Conservation (phyloP, 371 early-diverging fungal species). For the Basidiobolus meristosporus region DNA sequence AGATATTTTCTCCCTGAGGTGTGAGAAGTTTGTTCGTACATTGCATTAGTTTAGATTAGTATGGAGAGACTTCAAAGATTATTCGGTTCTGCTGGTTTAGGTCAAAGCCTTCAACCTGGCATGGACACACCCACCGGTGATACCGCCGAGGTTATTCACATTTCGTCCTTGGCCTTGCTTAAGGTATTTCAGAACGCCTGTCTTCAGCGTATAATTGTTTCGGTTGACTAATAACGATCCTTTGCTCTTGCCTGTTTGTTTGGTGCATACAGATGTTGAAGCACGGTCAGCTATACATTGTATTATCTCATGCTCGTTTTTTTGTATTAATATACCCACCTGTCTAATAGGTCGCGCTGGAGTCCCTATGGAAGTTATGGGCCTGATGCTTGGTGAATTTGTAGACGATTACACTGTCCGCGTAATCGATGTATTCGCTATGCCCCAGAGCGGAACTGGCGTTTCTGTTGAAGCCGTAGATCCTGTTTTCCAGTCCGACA, state of each 20-base stretch:
- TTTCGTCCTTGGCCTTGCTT: conserved; percentile 95
- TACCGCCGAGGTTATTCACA: conserved; percentile 98
- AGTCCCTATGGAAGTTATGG: conserved; percentile 99
- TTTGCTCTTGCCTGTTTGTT: background rate
- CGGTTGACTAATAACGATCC: background rate
- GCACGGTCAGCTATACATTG: conserved; percentile 35
- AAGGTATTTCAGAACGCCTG: conserved; percentile 46
- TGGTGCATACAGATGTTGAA: conserved; percentile 51
- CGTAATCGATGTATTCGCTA: conserved; percentile 99
- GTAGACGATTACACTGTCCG: conserved; percentile 99
- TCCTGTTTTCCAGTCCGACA: conserved; percentile 99
- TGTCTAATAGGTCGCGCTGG: conserved; percentile 84
- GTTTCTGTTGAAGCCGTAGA: conserved; percentile 99
- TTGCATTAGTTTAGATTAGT: background rate
- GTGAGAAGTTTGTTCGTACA: too few species aligned
- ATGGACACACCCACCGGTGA: conserved; percentile 82
- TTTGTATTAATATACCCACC: background rate
- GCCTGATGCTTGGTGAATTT: conserved; percentile 99
- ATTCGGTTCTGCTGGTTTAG: conserved; percentile 35
- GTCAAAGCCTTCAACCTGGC: conserved; percentile 47
- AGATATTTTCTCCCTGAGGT: too few species aligned
- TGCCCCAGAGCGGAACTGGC: conserved; percentile 99
- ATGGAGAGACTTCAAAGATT: conserved; percentile 58
- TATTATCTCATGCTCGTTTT: background rate
- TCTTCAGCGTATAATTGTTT: background rate